Conservation (phyloP, 176 grass and related monocot species). For the Panicum miliaceum region DNA sequence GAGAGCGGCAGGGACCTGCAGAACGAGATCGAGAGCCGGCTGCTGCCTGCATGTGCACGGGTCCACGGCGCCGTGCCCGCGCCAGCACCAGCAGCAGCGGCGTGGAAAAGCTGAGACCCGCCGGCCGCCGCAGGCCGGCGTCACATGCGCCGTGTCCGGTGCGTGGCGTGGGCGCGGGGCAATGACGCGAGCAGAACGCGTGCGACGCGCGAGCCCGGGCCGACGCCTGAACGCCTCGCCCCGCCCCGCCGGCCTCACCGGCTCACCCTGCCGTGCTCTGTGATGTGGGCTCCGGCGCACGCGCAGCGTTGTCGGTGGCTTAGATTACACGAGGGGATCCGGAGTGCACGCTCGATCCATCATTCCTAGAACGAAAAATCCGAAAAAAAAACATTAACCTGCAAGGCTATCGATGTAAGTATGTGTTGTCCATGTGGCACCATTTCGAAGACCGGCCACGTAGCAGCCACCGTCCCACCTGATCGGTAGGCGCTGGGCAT, state of each 20-base stretch:
- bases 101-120: neutral
- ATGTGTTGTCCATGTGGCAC: no score
- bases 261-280: neutral
- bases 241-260: neutral
- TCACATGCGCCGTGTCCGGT: constrained; percentile 32
- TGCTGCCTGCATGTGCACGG: neutral
- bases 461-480: no score
- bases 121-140: neutral
- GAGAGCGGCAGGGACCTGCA: neutral
- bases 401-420: no score
- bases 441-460: no score
- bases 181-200: neutral
- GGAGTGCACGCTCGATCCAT: neutral
- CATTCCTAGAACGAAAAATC: neutral
- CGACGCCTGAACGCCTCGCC: no score
- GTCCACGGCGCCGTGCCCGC: neutral
- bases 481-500: no score
- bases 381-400: neutral
- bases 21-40: neutral
- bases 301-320: constrained; percentile 19
- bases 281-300: neutral
- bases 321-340: no score
- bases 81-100: neutral
- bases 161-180: constrained; percentile 27
- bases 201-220: neutral